Percentiles rank a stretch among this genome's conserved stretches.
phyloP scores from a whole-genome alignment of 2,329 filamentous ascomycete genomes.

The Davidsoniella australis region DNA sequence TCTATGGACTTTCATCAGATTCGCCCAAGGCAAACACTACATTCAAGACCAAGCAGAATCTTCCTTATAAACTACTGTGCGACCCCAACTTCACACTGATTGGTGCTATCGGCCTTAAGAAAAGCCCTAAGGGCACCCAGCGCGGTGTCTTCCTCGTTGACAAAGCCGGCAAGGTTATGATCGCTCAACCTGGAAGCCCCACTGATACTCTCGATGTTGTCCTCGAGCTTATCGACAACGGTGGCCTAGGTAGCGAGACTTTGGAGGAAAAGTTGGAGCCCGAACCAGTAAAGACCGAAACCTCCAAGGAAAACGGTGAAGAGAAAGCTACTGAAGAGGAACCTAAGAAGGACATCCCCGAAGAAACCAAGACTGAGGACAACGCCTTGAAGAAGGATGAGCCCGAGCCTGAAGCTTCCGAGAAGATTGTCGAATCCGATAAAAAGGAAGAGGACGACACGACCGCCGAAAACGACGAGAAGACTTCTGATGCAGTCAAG shows the following conservation, averaged over 20 bases:
- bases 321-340: constrained; percentile 19
- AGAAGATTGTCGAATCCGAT: neutral
- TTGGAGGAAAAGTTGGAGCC: constrained; percentile 12
- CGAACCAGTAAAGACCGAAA: neutral
- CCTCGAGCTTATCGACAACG: constrained; percentile 46
- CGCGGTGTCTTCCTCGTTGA: constrained; percentile 79
- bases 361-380: neutral
- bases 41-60: constrained; percentile 80
- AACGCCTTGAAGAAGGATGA: constrained; percentile 9
- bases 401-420: constrained; percentile 2
- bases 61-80: constrained; percentile 78
- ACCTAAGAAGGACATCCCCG: neutral
- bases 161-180: constrained; percentile 65
- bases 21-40: constrained; percentile 80
- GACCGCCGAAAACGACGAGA: too few relatives aligned
- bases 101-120: constrained; percentile 74
- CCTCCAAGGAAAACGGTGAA: neutral
- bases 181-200: constrained; percentile 58
- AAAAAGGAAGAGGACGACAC: neutral
- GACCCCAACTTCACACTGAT: constrained; percentile 63
- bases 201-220: constrained; percentile 62
- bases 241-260: constrained; percentile 13
- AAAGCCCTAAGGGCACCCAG: constrained; percentile 60
- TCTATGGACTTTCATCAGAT: constrained; percentile 83
- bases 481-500: neutral